Conservation (phyloP, 495 filamentous ascomycete genomes). For the Chaetomium fimeti region DNA sequence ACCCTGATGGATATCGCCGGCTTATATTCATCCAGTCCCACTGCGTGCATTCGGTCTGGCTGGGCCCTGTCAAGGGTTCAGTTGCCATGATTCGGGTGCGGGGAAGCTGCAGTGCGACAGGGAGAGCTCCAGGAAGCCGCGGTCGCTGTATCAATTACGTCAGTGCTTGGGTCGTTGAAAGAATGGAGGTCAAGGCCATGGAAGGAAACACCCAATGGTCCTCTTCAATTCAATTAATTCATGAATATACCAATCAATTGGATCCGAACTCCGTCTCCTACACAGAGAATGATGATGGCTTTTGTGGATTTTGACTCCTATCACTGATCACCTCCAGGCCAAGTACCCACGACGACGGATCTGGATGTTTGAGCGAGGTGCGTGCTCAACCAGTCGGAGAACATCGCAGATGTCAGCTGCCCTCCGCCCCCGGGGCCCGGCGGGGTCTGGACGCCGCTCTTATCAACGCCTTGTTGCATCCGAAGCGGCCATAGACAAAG, state of each 20-base stretch:
- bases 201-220: neutral
- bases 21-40: constrained; percentile 27
- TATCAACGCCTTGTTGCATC: constrained; percentile 8
- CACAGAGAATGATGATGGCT: too few relatives aligned
- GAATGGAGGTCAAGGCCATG: neutral
- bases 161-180: neutral
- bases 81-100: constrained; percentile 16
- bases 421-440: neutral
- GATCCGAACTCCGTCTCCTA: too few relatives aligned
- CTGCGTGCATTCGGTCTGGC: constrained; percentile 7
- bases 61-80: neutral
- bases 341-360: neutral
- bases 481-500: neutral
- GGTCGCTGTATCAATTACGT: neutral
- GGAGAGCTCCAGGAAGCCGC: neutral
- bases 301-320: too few relatives aligned
- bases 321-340: neutral
- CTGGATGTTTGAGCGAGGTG: neutral
- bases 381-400: constrained; percentile 15
- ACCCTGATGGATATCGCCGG: constrained; percentile 24
- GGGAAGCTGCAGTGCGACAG: constrained; percentile 15
- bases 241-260: neutral
- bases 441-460: constrained; percentile 4
- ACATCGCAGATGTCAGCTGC: constrained; percentile 6
- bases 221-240: neutral